Conservation (phyloP, 2,329 filamentous ascomycete genomes). For the Pyrenophora tritici-repentis region DNA sequence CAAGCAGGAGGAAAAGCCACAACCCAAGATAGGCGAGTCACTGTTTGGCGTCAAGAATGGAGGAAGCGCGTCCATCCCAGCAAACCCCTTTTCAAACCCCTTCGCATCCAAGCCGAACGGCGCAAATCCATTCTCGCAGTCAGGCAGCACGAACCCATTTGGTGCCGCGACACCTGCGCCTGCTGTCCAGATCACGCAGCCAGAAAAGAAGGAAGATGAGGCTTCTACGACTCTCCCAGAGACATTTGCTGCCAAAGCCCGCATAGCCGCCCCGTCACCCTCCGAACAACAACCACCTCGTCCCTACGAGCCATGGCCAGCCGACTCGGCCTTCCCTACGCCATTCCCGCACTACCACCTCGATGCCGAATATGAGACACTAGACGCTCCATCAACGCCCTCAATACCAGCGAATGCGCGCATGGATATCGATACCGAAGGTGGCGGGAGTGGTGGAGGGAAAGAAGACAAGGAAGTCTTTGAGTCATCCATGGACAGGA, state of each 20-base stretch:
- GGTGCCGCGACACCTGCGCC: slow-evolving; percentile 52
- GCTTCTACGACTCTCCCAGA: slow-evolving; percentile 65
- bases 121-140: slow-evolving; percentile 61
- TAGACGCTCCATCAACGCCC: slow-evolving; percentile 63
- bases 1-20: slow-evolving; percentile 39
- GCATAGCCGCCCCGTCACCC: slow-evolving; percentile 52
- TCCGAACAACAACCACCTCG: slow-evolving; percentile 42
- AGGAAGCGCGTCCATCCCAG: slow-evolving; percentile 20
- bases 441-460: slow-evolving; percentile 35
- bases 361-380: slow-evolving; percentile 89
- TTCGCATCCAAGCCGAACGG: slow-evolving; percentile 58
- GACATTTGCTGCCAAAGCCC: slow-evolving; percentile 74
- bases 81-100: slow-evolving; percentile 57
- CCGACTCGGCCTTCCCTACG: slow-evolving; percentile 64
- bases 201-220: slow-evolving; percentile 30
- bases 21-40: slow-evolving; percentile 65
- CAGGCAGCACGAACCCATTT: slow-evolving; percentile 34
- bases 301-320: slow-evolving; percentile 76
- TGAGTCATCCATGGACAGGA: slow-evolving; percentile 55
- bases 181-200: slow-evolving; percentile 18
- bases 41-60: slow-evolving; percentile 68
- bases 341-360: slow-evolving; percentile 78
- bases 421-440: slow-evolving; percentile 47
- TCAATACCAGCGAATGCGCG: slow-evolving; percentile 55
- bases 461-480: slow-evolving; percentile 55